phyloP scores from a whole-genome alignment of 2,329 filamentous ascomycete genomes.

The Esteya vermicola region DNA sequence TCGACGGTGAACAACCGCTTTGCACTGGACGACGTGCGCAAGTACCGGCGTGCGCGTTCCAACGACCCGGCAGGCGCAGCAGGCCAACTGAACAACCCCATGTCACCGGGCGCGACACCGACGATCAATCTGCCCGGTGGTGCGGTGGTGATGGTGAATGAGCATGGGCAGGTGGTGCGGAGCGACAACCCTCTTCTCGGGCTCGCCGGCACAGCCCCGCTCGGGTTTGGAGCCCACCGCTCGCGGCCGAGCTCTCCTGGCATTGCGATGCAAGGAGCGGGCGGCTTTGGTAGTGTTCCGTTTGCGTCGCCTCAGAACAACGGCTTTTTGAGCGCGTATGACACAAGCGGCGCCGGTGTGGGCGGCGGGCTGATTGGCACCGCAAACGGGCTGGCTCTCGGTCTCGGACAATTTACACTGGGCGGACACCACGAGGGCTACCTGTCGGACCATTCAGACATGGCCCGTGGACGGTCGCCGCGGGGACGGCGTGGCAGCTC shows the following conservation, averaged over 20 bases:
- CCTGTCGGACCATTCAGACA: conserved; percentile 84
- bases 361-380: too few species aligned
- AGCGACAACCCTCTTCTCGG: conserved; percentile 76
- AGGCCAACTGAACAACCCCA: conserved; percentile 33
- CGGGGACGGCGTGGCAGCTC: conserved; percentile 85
- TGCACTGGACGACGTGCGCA: conserved; percentile 88
- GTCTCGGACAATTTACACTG: conserved; percentile 57
- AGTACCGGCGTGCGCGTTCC: conserved; percentile 83
- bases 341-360: conserved; percentile 55
- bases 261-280: conserved; percentile 67
- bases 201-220: conserved; percentile 46
- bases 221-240: conserved; percentile 50
- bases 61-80: conserved; percentile 48
- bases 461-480: conserved; percentile 79
- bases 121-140: conserved; percentile 49
- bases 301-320: conserved; percentile 90
- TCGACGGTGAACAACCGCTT: conserved; percentile 98
- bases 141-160: conserved; percentile 83
- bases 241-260: conserved; percentile 86
- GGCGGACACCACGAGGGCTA: conserved; percentile 68
- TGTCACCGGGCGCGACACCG: conserved; percentile 54
- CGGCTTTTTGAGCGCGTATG: conserved; percentile 82
- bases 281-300: conserved; percentile 45
- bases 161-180: conserved; percentile 75
- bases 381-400: conserved; percentile 36